Percentiles rank a stretch among this genome's conserved stretches.
These are phyloP conservation scores for Xanthoconium stramineum DNA, from an alignment of 768 basidiomycete genomes.

Conservation along the genomic window DNA sequence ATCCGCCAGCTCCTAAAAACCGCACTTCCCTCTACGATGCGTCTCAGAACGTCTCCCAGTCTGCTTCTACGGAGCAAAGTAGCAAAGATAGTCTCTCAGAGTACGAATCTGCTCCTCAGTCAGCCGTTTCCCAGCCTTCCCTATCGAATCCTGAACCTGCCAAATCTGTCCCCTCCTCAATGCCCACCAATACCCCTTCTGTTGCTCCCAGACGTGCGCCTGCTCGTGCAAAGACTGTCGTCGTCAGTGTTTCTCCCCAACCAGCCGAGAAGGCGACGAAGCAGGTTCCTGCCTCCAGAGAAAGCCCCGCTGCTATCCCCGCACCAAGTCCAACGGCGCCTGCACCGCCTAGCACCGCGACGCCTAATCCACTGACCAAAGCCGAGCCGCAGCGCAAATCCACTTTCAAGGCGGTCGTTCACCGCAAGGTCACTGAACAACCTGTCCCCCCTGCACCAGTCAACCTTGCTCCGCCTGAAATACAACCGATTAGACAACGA, in stretches of 20 bases:
- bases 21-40: neutral
- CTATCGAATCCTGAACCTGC: neutral
- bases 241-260: neutral
- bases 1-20: neutral
- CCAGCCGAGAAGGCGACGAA: constrained; percentile 1
- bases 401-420: constrained; percentile 57
- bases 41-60: constrained; percentile 4
- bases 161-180: neutral
- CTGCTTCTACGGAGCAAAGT: neutral
- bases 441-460: constrained; percentile 15
- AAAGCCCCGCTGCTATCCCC: neutral
- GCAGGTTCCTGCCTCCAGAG: neutral
- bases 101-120: constrained; percentile 15
- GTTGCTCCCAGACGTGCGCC: neutral
- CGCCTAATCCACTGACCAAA: constrained; percentile 6
- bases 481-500: constrained; percentile 28
- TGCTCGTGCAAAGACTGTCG: neutral
- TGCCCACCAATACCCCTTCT: neutral
- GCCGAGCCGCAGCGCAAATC: constrained; percentile 11
- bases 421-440: constrained; percentile 47
- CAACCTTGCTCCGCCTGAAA: constrained; percentile 18
- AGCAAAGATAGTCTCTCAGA: constrained; percentile 11
- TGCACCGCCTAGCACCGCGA: constrained; percentile 1
- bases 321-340: constrained; percentile 4
- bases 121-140: constrained; percentile 9